Percentiles rank a stretch among this genome's conserved stretches.
These are phyloP conservation scores for Cyberlindnera meyerae DNA, from an alignment of 805 yeast species.

Conservation along the genomic window DNA sequence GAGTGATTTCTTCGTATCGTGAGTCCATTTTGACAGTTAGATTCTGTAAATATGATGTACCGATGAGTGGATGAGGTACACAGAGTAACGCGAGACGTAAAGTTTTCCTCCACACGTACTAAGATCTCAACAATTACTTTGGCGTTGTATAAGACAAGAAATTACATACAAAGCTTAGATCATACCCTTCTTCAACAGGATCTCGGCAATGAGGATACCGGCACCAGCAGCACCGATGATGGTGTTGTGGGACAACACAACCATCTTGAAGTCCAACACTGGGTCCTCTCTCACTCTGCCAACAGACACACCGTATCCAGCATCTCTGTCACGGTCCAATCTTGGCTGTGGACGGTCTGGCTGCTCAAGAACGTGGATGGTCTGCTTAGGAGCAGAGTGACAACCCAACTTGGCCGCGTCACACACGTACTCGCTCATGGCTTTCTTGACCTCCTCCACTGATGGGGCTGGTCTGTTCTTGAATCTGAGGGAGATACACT, in stretches of 20 bases:
- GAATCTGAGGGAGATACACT: conserved; percentile 84
- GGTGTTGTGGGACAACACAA: conserved; percentile 95
- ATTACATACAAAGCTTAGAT: conserved; percentile 45
- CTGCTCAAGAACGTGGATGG: conserved; percentile 89
- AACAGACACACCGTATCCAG: conserved; percentile 89
- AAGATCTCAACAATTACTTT: no score
- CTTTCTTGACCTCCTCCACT: conserved; percentile 69
- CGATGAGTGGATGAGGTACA: background rate
- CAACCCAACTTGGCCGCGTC: conserved; percentile 80
- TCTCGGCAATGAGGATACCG: conserved; percentile 92
- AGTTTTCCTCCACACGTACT: no score
- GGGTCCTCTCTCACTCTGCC: conserved; percentile 94
- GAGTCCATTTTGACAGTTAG: background rate
- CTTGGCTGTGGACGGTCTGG: conserved; percentile 96
- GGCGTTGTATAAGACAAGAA: no score
- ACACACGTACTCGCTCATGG: conserved; percentile 68
- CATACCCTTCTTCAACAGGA: conserved; percentile 69
- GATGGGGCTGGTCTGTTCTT: conserved; percentile 81
- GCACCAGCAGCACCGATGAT: conserved; percentile 99
- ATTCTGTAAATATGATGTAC: background rate
- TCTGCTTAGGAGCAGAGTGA: conserved; percentile 87
- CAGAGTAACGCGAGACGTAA: no score
- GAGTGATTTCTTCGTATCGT: conserved; percentile 12
- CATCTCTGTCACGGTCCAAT: conserved; percentile 92
- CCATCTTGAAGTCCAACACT: conserved; percentile 91